phyloP scores from a whole-genome alignment of 495 filamentous ascomycete species.

The Lindgomyces ingoldianus region DNA sequence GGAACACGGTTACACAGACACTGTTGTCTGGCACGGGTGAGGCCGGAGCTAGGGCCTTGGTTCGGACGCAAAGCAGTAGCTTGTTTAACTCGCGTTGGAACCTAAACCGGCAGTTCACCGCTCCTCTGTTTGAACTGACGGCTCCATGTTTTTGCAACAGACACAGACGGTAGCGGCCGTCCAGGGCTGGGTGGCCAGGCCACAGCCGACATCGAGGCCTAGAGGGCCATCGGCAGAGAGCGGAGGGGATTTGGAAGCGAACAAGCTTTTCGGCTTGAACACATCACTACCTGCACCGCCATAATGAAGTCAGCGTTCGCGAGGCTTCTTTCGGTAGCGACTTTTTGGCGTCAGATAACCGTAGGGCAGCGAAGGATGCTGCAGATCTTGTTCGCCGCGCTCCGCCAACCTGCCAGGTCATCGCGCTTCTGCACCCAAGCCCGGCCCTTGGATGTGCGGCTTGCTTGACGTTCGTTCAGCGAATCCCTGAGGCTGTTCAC shows the following conservation, averaged over 20 bases:
- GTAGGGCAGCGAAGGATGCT: conserved; percentile 36
- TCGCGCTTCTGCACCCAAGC: conserved; percentile 31
- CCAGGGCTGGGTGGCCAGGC: conserved; percentile 3
- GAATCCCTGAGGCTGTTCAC: conserved; percentile 37
- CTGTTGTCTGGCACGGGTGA: conserved; percentile 25
- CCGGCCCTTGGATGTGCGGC: conserved; percentile 19
- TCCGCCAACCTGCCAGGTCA: conserved; percentile 38
- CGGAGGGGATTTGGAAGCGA: conserved; percentile 3
- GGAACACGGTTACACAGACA: conserved; percentile 26
- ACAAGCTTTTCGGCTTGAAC: conserved; percentile 39
- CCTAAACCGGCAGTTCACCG: conserved; percentile 27
- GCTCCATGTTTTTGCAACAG: neutral
- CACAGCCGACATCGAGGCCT: neutral
- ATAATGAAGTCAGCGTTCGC: conserved; percentile 37
- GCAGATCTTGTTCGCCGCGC: conserved; percentile 41
- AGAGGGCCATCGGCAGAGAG: neutral
- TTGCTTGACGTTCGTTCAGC: conserved; percentile 7
- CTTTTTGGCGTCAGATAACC: conserved; percentile 33
- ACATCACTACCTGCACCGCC: conserved; percentile 39
- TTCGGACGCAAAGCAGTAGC: conserved; percentile 22
- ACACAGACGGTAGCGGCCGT: neutral
- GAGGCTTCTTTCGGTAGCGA: conserved; percentile 39
- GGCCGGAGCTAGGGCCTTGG: conserved; percentile 35
- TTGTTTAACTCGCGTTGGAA: conserved; percentile 7
- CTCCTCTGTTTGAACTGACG: conserved; percentile 12